Percentiles rank a stretch among this genome's conserved stretches.
phyloP scores from a whole-genome alignment of 2,329 filamentous ascomycete species.

The Epichloe aotearoae region DNA sequence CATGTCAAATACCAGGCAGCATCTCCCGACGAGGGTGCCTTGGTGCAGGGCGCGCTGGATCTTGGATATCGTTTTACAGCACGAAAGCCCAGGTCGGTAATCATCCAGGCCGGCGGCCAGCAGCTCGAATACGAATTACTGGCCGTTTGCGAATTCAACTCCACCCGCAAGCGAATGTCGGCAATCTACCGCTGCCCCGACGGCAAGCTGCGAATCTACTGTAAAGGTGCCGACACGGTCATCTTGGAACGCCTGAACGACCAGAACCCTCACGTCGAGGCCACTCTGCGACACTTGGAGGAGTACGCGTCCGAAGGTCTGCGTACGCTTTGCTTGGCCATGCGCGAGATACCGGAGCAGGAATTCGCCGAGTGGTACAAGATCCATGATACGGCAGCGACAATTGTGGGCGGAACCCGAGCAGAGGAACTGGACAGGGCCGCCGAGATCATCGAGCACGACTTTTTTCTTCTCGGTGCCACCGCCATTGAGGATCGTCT shows the following conservation, averaged over 20 bases:
- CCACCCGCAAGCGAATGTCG: constrained; percentile 86
- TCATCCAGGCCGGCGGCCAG: constrained; percentile 61
- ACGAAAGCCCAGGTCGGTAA: constrained; percentile 77
- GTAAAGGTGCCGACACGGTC: constrained; percentile 94
- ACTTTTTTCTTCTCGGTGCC: constrained; percentile 81
- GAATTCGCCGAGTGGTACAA: constrained; percentile 81
- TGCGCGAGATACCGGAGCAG: constrained; percentile 81
- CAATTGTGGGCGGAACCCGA: constrained; percentile 82
- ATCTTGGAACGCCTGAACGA: constrained; percentile 81
- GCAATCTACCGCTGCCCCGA: constrained; percentile 94
- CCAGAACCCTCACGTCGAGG: constrained; percentile 75
- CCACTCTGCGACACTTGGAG: constrained; percentile 89
- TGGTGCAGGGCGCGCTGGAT: constrained; percentile 77
- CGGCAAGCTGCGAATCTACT: constrained; percentile 86
- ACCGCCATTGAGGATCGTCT: constrained; percentile 95
- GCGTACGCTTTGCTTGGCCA: constrained; percentile 83
- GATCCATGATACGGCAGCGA: constrained; percentile 77
- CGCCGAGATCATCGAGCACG: constrained; percentile 85
- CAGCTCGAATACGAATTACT: constrained; percentile 78
- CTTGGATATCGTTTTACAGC: constrained; percentile 86
- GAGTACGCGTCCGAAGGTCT: constrained; percentile 96
- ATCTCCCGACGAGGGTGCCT: constrained; percentile 91
- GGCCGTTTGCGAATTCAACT: constrained; percentile 98
- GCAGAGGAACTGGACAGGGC: constrained; percentile 95
- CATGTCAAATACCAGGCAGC: constrained; percentile 96